Percentiles rank a stretch among this genome's conserved stretches.
Conservation (phyloP, 129 eudicot genomes). For the Rutidosis leptorrhynchoides region DNA sequence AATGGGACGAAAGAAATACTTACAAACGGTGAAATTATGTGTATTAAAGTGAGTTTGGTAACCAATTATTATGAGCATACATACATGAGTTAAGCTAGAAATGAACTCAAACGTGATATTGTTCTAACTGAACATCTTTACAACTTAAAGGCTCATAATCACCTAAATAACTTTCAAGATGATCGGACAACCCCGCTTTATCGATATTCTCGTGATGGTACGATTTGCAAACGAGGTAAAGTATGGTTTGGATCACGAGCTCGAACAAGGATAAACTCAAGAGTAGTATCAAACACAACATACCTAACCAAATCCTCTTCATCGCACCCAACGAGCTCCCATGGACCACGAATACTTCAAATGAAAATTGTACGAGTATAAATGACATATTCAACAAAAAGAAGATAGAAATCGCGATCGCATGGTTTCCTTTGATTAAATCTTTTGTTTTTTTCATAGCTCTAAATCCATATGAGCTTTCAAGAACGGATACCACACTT, state of each 20-base stretch:
- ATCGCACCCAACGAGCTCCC: conserved; percentile 20
- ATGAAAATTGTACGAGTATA: conserved; percentile 20
- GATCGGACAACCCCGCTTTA: conserved; percentile 47
- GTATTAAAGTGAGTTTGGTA: conserved; percentile 1
- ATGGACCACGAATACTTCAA: conserved; percentile 27
- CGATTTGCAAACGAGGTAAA: conserved; percentile 67
- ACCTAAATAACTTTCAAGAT: conserved; percentile 41
- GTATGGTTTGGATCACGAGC: conserved; percentile 52
- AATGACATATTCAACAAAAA: conserved; percentile 34
- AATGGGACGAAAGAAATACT: neutral
- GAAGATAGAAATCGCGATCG: conserved; percentile 37
- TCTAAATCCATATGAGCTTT: conserved; percentile 50
- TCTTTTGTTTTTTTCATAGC: conserved; percentile 59
- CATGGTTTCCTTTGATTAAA: conserved; percentile 52
- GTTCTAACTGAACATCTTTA: conserved; percentile 41
- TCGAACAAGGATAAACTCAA: conserved; percentile 38
- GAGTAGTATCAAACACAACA: conserved; percentile 31
- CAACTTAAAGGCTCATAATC: conserved; percentile 37
- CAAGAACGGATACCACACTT: conserved; percentile 57
- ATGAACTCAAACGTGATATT: conserved; percentile 18
- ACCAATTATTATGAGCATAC: neutral
- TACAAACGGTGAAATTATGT: conserved; percentile 6
- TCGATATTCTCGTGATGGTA: conserved; percentile 67
- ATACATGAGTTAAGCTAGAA: neutral
- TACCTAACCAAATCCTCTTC: conserved; percentile 37